Percentiles rank a stretch among this genome's conserved stretches.
These are phyloP conservation scores for Komagataea norvegica DNA, from an alignment of 1,139 yeast genomes.

Conservation along the genomic window DNA sequence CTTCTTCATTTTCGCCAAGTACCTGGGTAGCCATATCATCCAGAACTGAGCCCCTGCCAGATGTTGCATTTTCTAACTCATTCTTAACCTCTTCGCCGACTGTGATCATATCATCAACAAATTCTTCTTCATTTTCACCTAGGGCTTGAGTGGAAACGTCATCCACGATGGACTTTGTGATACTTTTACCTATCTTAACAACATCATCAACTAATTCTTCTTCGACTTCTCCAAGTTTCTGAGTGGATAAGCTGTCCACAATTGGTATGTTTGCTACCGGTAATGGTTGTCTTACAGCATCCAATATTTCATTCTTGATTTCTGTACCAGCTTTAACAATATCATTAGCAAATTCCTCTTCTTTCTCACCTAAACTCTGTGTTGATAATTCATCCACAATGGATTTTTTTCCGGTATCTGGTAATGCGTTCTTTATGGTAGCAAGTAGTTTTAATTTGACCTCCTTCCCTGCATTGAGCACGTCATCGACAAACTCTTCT, in stretches of 20 bases:
- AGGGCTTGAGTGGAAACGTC: conserved; percentile 3
- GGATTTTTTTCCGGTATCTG: no score
- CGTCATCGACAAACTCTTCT: no score
- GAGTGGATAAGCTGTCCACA: background rate
- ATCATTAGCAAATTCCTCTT: conserved; percentile 3
- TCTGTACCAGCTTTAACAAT: background rate
- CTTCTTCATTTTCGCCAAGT: no score
- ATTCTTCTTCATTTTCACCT: conserved; percentile 7
- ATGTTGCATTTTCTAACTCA: background rate
- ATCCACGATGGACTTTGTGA: background rate
- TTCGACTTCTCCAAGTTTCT: no score
- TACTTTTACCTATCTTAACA: background rate
- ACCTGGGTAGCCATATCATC: no score
- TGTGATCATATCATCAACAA: conserved; percentile 3
- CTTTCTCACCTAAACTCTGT: conserved; percentile 8
- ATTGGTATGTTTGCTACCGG: background rate
- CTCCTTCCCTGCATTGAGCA: background rate
- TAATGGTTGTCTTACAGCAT: background rate
- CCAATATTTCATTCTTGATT: background rate
- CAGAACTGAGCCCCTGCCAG: background rate
- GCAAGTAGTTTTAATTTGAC: no score
- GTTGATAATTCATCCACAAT: conserved; percentile 3
- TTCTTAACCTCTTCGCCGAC: background rate
- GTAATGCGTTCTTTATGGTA: no score
- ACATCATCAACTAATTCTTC: no score